A percentile compares a stretch with the other conserved stretches of the same genome.
Conservation (phyloP, 2,329 filamentous ascomycete species). For the Didymella exigua region DNA sequence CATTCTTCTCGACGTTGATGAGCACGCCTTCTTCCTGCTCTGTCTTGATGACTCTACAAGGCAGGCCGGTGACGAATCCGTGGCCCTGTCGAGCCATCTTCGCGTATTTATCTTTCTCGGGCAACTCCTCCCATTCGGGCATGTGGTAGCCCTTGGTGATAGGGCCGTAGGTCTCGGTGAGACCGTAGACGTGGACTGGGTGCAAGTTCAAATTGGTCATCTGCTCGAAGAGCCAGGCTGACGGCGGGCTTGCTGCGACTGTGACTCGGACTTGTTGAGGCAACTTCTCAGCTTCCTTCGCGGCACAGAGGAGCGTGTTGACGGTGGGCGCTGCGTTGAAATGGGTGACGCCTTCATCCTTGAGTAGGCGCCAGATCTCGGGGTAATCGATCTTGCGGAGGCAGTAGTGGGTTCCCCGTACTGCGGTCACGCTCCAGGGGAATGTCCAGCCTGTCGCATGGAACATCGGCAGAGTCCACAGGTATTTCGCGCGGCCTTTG, state of each 20-base stretch:
- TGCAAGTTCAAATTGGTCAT: conserved; percentile 87
- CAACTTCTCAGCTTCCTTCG: conserved; percentile 74
- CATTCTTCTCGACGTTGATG: conserved; percentile 70
- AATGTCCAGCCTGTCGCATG: conserved; percentile 78
- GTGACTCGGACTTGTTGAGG: conserved; percentile 79
- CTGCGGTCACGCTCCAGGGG: conserved; percentile 90
- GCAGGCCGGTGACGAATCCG: conserved; percentile 82
- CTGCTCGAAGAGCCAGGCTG: conserved; percentile 86
- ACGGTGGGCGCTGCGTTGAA: conserved; percentile 97
- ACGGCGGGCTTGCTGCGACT: conserved; percentile 90
- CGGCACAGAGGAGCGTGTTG: conserved; percentile 87
- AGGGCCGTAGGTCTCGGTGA: conserved; percentile 89
- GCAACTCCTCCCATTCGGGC: conserved; percentile 79
- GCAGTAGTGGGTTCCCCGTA: conserved; percentile 93
- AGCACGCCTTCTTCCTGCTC: conserved; percentile 71
- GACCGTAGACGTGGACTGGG: conserved; percentile 91
- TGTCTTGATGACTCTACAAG: conserved; percentile 80
- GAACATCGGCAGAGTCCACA: conserved; percentile 93
- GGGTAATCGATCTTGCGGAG: conserved; percentile 94
- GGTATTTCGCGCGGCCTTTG: conserved; percentile 74
- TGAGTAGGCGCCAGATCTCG: conserved; percentile 86
- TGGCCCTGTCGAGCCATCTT: conserved; percentile 95
- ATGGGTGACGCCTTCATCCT: conserved; percentile 86
- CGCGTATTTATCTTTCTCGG: conserved; percentile 76
- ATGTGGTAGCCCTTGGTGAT: conserved; percentile 93